Evolutionary conservation across 495 filamentous ascomycete species (phyloP).

Genomic region (Jackrogersella minutella): DNA sequence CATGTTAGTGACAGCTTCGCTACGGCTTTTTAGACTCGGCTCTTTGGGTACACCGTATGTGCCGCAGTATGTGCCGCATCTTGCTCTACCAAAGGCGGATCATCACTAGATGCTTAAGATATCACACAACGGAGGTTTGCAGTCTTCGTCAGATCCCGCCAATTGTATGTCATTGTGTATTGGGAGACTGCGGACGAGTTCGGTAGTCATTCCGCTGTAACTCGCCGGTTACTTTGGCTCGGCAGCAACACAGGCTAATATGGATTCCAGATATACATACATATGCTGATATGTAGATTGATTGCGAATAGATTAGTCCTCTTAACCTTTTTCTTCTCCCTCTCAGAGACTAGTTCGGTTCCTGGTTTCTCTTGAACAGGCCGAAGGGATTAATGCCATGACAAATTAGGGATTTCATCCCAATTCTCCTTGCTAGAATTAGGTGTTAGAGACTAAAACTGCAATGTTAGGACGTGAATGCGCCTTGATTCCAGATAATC

Average conservation of each 20-base stretch:
- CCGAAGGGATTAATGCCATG: slow-evolving; percentile 15
- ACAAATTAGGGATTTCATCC: background rate
- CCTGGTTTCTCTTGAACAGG: slow-evolving; percentile 11
- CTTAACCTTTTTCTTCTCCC: background rate
- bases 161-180: background rate
- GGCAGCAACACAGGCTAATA: slow-evolving; percentile 38
- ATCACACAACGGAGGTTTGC: background rate
- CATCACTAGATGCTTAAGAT: background rate
- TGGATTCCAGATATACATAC: too few species aligned
- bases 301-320: slow-evolving; percentile 33
- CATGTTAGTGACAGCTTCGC: slow-evolving; percentile 5
- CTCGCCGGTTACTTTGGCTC: slow-evolving; percentile 18
- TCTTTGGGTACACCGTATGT: slow-evolving; percentile 7
- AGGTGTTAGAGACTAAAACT: background rate
- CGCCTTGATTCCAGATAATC: background rate
- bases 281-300: slow-evolving; percentile 27
- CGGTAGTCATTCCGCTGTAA: slow-evolving; percentile 33
- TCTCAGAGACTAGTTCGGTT: slow-evolving; percentile 4
- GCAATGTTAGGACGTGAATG: too few species aligned
- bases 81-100: slow-evolving; percentile 1
- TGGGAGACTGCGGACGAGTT: slow-evolving; percentile 21
- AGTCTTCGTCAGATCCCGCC: slow-evolving; percentile 30
- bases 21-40: background rate
- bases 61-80: slow-evolving; percentile 9
- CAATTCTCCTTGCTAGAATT: slow-evolving; percentile 8